Conservation (phyloP, 495 filamentous ascomycete species). For the Sordaria brevicollis region DNA sequence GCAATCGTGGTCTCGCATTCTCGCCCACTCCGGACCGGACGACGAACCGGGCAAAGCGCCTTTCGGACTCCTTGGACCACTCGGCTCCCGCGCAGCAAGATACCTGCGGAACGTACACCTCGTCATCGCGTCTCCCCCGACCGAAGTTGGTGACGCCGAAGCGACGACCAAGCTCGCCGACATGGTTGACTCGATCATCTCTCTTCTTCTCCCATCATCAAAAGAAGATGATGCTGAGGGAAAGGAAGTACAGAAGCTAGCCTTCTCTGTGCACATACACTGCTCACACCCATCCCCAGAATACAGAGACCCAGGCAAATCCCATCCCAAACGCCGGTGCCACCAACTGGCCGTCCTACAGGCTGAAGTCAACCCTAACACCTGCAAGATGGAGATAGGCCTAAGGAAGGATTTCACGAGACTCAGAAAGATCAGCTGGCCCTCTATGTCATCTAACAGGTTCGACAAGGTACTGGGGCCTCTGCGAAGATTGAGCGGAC, state of each 20-base stretch:
- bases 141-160: not conserved
- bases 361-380: not conserved
- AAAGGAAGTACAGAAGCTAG: not conserved
- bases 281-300: not conserved
- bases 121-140: not conserved
- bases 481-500: not conserved
- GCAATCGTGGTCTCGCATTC: not conserved
- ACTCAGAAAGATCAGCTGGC: not conserved
- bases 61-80: not conserved
- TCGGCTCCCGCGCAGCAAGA: not conserved
- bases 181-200: not conserved
- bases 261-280: not conserved
- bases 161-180: not conserved
- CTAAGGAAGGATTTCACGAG: not conserved
- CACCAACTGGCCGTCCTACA: not conserved
- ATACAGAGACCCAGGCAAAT: not conserved
- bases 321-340: not conserved
- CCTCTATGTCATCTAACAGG: not conserved
- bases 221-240: not conserved
- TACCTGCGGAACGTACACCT: not conserved
- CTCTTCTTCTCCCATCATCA: not conserved
- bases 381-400: not conserved
- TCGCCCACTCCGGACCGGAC: not conserved
- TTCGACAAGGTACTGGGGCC: not conserved
- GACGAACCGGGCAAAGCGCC: not conserved